phyloP scores from a whole-genome alignment of 2,329 filamentous ascomycete genomes.

The Hortaea sp. region DNA sequence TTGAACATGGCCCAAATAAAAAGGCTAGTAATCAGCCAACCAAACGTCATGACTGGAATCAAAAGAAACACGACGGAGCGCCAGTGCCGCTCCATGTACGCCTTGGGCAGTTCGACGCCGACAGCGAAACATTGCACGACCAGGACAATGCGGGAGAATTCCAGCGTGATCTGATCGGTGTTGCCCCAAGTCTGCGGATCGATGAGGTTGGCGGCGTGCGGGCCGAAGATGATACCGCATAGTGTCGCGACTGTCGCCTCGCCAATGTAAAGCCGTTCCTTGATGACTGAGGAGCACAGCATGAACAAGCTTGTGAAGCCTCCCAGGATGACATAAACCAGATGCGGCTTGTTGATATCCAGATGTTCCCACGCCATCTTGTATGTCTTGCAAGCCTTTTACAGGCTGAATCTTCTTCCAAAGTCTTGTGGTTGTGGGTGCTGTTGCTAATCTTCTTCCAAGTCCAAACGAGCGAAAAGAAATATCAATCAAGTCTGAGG shows the following conservation, averaged over 20 bases:
- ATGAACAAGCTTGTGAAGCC: slow-evolving; percentile 98
- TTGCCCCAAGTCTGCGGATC: slow-evolving; percentile 69
- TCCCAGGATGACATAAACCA: slow-evolving; percentile 97
- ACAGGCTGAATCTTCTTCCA: neutral
- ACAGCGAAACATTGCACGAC: slow-evolving; percentile 90
- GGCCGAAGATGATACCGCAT: slow-evolving; percentile 81
- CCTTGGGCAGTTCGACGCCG: slow-evolving; percentile 79
- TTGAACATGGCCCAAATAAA: slow-evolving; percentile 87
- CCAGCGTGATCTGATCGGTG: slow-evolving; percentile 75
- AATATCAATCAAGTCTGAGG: slow-evolving; percentile 2
- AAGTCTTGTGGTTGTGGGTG: neutral
- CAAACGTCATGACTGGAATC: slow-evolving; percentile 93
- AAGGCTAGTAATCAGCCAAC: slow-evolving; percentile 85
- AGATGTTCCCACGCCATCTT: slow-evolving; percentile 47
- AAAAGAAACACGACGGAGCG: slow-evolving; percentile 79
- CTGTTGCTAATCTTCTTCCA: neutral
- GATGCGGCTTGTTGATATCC: slow-evolving; percentile 81
- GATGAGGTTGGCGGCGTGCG: slow-evolving; percentile 72
- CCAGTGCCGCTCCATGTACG: slow-evolving; percentile 98
- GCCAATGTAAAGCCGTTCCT: slow-evolving; percentile 96
- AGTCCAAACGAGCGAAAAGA: neutral
- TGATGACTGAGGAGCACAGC: slow-evolving; percentile 95
- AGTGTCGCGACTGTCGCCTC: slow-evolving; percentile 91
- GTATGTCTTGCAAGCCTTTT: slow-evolving; percentile 1
- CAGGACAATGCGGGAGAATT: slow-evolving; percentile 80